Evolutionary conservation across 2,329 filamentous ascomycete species (phyloP), one percentile per base, ranked within the genome.

Genomic region (Pseudodiploospora longispora): DNA sequence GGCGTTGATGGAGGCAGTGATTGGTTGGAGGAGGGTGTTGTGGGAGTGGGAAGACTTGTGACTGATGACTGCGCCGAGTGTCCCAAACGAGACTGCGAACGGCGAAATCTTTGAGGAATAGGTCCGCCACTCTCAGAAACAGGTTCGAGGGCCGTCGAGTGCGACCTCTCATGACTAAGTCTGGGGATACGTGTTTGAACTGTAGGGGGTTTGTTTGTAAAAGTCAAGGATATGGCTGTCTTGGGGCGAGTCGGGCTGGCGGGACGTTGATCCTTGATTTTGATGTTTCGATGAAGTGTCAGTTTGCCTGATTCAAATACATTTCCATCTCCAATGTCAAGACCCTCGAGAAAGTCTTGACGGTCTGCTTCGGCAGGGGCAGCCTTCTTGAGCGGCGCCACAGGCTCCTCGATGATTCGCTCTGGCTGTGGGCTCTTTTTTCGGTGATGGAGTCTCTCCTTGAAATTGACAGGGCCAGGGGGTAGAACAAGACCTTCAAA

Each of bases 401-500:
- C 51, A 31, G 68, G 64, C 41, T 71, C 64, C 29, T 65, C 60
- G 2, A 61, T 58, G 41, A 68, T 63, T 31, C 72, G 68, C 42
- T 75, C 70, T 1, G 77, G 75, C 10, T 77, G 82, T 12, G 68
- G 70, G 54, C 75, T 78, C 49, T 72, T 77, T 57, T 85, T 80
- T 49, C 85, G 76, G 58, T 81, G 82, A 55, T 84, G 82, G 36
- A 97, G 70, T 42, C 88, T 82, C 51, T 88, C 83, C 35, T 79
- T 78, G 56, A 97, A 85, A 63, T 95, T 83, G 42, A 98, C 72
- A 19, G 87, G 87, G 1, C 89, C 90, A 43, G 78, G 75, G 0
- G 93, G 93, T 12, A 97, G 72, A 19, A 95, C 72, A 10, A 98
- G 74, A n/a, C 91, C 91, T 48, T 93, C 87, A 48, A 97, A 77